Conservation (phyloP, 805 yeast genomes). For the Metschnikowia lochheadii region DNA sequence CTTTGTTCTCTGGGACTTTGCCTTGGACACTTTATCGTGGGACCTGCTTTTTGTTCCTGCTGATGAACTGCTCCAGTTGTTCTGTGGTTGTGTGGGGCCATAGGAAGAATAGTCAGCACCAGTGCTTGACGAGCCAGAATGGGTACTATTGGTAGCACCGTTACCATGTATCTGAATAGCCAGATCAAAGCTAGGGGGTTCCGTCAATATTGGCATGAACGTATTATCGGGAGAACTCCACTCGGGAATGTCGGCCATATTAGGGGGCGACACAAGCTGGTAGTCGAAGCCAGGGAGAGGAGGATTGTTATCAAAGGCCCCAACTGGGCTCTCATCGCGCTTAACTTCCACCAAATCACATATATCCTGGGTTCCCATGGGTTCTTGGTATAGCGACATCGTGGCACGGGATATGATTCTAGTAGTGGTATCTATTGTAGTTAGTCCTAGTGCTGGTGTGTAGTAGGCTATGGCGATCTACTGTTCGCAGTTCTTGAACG, state of each 20-base stretch:
- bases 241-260: conserved; percentile 3
- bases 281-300: conserved; percentile 1
- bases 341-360: neutral
- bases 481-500: neutral
- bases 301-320: neutral
- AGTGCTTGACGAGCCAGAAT: neutral
- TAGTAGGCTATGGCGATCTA: too few relatives aligned
- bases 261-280: conserved; percentile 3
- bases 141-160: neutral
- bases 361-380: neutral
- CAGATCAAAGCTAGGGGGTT: neutral
- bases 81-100: neutral
- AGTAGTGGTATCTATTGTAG: too few relatives aligned
- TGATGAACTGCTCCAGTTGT: neutral
- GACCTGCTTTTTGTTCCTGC: neutral
- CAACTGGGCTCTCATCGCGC: neutral
- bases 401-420: neutral
- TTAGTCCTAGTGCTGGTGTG: too few relatives aligned
- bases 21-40: neutral
- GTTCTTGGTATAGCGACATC: conserved; percentile 1
- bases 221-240: neutral
- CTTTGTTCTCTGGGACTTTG: conserved; percentile 5
- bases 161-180: neutral
- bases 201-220: neutral
- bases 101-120: neutral